These are phyloP conservation scores for Solanum habrochaites DNA, from an alignment of 257 asterid species.

Conservation along the genomic window DNA sequence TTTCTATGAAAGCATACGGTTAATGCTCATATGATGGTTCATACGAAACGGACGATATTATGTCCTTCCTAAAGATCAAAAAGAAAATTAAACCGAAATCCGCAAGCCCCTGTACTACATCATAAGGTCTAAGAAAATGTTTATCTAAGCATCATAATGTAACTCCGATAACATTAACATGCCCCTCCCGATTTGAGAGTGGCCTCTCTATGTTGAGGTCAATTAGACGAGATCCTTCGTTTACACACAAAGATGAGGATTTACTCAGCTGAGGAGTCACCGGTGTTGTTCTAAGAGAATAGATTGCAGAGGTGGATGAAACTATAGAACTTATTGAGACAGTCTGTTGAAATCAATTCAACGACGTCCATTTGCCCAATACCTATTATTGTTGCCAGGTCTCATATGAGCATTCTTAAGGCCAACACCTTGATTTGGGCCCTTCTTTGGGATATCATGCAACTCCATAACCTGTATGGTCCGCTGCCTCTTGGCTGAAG, in stretches of 20 bases:
- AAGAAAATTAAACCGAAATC: background rate
- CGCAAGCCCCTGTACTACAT: background rate
- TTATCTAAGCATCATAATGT: background rate
- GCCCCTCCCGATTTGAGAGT: background rate
- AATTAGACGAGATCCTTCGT: background rate
- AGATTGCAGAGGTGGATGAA: background rate
- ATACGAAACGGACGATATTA: background rate
- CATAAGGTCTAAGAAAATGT: background rate
- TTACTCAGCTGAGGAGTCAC: background rate
- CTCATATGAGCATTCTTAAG: slow-evolving; percentile 43
- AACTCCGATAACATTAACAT: background rate
- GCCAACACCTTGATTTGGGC: slow-evolving; percentile 46
- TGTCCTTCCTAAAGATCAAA: background rate
- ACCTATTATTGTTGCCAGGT: slow-evolving; percentile 52
- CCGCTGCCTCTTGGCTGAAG: slow-evolving; percentile 65
- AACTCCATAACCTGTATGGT: slow-evolving; percentile 82
- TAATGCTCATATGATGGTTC: background rate
- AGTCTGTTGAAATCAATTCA: slow-evolving; percentile 12
- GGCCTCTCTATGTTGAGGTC: background rate
- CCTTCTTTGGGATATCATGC: slow-evolving; percentile 72
- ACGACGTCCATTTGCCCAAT: slow-evolving; percentile 44
- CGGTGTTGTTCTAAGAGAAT: background rate
- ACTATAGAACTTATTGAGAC: slow-evolving; percentile 5
- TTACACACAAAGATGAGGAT: background rate
- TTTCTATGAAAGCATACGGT: background rate